Percentiles rank a stretch among this genome's conserved stretches.
phyloP scores from a whole-genome alignment of 2,329 filamentous ascomycete species.

The Botrytis squamosa region DNA sequence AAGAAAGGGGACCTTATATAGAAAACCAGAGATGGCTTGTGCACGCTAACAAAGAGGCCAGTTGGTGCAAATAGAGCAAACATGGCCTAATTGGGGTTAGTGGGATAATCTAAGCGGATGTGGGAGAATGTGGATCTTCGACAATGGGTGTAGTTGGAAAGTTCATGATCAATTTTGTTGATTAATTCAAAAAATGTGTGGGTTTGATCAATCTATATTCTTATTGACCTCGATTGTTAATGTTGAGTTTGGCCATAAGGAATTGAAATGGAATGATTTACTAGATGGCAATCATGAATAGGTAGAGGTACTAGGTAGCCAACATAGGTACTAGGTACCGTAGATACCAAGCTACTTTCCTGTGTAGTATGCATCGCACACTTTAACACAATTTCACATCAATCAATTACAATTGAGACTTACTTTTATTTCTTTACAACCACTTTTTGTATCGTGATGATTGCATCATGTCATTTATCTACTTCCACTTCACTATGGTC shows the following conservation, averaged over 20 bases:
- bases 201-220: not conserved
- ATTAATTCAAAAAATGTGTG: not conserved
- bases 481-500: not conserved
- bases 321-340: too few relatives aligned
- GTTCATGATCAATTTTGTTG: not conserved
- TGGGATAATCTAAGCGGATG: fast-evolving
- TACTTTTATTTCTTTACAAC: not conserved
- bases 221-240: not conserved
- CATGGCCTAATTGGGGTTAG: not conserved
- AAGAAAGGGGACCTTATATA: constrained; percentile 16
- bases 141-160: not conserved
- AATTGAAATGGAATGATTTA: not conserved
- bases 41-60: not conserved
- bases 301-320: not conserved
- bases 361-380: not conserved
- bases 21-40: not conserved
- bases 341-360: not conserved
- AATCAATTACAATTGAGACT: not conserved
- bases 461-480: not conserved
- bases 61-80: constrained; percentile 9
- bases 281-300: not conserved
- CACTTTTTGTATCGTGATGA: not conserved
- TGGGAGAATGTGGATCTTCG: not conserved
- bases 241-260: not conserved
- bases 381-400: not conserved